Conservation (phyloP, 2,329 filamentous ascomycete genomes). For the Clonostachys chloroleuca region DNA sequence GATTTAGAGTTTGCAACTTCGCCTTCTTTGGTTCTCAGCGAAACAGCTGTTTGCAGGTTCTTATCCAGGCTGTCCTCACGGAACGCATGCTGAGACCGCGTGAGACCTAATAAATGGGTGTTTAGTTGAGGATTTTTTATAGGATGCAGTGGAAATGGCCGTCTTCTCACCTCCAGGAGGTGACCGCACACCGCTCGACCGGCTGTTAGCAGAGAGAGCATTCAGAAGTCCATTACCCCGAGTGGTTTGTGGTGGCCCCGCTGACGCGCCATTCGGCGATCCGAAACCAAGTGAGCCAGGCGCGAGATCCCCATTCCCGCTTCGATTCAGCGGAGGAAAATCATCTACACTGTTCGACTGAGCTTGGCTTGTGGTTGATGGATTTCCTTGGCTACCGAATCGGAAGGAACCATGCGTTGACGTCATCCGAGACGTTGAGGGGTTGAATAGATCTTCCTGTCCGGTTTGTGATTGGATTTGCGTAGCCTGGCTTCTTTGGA, state of each 20-base stretch:
- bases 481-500: conserved; percentile 46
- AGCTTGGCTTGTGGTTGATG: conserved; percentile 32
- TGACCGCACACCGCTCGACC: conserved; percentile 42
- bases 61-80: conserved; percentile 26
- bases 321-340: conserved; percentile 57
- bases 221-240: conserved; percentile 60
- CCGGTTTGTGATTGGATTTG: conserved; percentile 43
- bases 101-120: not conserved
- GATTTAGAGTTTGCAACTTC: conserved; percentile 30
- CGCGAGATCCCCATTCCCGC: conserved; percentile 51
- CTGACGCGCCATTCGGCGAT: conserved; percentile 32
- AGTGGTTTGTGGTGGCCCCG: conserved; percentile 28
- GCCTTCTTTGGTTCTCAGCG: conserved; percentile 41
- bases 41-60: conserved; percentile 13
- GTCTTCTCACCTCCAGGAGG: conserved; percentile 33
- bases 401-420: conserved; percentile 44
- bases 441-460: conserved; percentile 41
- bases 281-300: conserved; percentile 54
- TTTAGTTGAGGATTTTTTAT: not conserved
- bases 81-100: too few species aligned
- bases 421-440: conserved; percentile 31
- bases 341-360: conserved; percentile 50
- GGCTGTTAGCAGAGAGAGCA: conserved; percentile 56
- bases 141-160: too few species aligned
- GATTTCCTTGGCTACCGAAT: conserved; percentile 43